Percentiles rank a stretch among this genome's conserved stretches.
These are phyloP conservation scores for Ramularia endophylla DNA, from an alignment of 2,329 filamentous ascomycete genomes.

Conservation along the genomic window DNA sequence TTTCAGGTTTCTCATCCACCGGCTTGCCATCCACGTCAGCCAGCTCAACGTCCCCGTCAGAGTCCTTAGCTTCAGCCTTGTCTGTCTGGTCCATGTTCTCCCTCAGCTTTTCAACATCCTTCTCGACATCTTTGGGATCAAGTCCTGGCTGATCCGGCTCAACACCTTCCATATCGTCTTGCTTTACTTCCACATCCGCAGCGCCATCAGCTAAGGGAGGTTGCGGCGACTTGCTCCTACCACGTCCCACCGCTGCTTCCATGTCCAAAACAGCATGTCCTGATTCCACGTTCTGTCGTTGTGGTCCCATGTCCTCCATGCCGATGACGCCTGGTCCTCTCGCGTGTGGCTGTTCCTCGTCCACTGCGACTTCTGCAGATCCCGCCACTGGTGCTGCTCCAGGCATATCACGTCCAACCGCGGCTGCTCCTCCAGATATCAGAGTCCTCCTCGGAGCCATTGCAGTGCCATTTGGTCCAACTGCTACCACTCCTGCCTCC, in stretches of 20 bases:
- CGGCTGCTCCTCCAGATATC: slow-evolving; percentile 19
- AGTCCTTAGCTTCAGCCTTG: slow-evolving; percentile 21
- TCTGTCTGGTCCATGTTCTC: slow-evolving; percentile 14
- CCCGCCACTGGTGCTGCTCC: slow-evolving; percentile 2
- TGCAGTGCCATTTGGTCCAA: slow-evolving; percentile 15
- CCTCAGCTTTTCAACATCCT: slow-evolving; percentile 14
- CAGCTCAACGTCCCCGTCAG: slow-evolving; percentile 27
- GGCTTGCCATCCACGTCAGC: slow-evolving; percentile 23
- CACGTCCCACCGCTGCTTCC: slow-evolving; percentile 36
- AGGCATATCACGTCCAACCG: slow-evolving; percentile 22
- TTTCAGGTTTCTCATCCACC: not conserved
- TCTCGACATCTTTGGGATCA: slow-evolving; percentile 16
- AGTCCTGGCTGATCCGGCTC: slow-evolving; percentile 14
- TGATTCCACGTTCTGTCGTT: slow-evolving; percentile 34
- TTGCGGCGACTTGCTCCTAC: slow-evolving; percentile 23
- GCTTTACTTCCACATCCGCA: slow-evolving; percentile 6
- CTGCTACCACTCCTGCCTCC: slow-evolving; percentile 68
- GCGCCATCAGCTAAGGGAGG: slow-evolving; percentile 7
- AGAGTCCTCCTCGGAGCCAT: slow-evolving; percentile 29
- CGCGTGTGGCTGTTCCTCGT: slow-evolving; percentile 61
- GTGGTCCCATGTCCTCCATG: slow-evolving; percentile 78
- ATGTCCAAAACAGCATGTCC: slow-evolving; percentile 30
- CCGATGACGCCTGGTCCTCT: slow-evolving; percentile 81
- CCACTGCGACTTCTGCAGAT: slow-evolving; percentile 28
- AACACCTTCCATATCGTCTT: slow-evolving; percentile 11